Base-by-base conservation (phyloP, 2,329 filamentous ascomycete genomes). In the Cladosporium velox region DNA sequence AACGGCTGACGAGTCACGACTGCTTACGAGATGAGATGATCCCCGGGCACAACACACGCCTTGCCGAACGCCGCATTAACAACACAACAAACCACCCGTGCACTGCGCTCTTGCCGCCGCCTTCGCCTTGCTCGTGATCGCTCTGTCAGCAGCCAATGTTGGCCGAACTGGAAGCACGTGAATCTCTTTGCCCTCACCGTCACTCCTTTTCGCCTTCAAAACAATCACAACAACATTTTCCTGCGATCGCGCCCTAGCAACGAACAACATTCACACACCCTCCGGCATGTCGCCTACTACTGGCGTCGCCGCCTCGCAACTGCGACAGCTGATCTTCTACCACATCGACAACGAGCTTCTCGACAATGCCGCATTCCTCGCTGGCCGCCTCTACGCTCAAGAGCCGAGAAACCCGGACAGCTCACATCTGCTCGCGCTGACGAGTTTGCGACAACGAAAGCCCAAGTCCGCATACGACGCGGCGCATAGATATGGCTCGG, bases 301-400 rank as follows among this genome's bases (percentile, higher is more conserved):
- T 54, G 78, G 84, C 58, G 82, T 86, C 74, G 82, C 87, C 67
- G 83, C 84, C 65, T 80, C 80, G 70, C 88, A 90, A 77, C 81
- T 90, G 73, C 83, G 87, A 73, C 86, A 89, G 72, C 81, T 89
- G 59, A 85, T 90, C 68, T 88, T 88, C 80, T 90, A 90, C 77
- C 85, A 89, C 76, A 88, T 99, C 77, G 95, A 99, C 83, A 96
- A 97, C 77, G 90, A 93, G 75, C 88, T 93, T 44, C 85, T 91
- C 75, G 89, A 93, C 65, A 98, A 96, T 76, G 95, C 95, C 65
- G 88, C 97, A 51, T 99, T 99, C 81, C 92, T 97, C 68, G 91
- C 95, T 67, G 92, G 94, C 75, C 88, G 95, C 70, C 86, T 97
- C 24, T 86, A 88, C 68, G 93, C 92, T 60, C 91, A 94, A 72